A percentile compares a stretch with the other conserved stretches of the same genome.
These are phyloP conservation scores for Pythium sp. DNA, from an alignment of 352 stramenopile genomes.

Conservation along the genomic window DNA sequence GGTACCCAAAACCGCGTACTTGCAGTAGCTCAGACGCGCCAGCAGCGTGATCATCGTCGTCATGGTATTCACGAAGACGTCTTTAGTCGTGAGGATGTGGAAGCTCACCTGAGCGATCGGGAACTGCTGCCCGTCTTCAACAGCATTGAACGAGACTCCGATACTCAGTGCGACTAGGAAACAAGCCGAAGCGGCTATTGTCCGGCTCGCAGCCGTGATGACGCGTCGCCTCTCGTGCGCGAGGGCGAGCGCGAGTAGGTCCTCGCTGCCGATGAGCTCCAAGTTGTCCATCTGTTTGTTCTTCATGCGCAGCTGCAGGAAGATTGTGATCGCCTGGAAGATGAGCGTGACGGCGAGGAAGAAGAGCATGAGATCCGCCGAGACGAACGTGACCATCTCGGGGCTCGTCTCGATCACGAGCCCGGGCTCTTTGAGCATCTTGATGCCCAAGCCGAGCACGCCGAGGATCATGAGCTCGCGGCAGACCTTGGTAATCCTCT, in stretches of 20 bases:
- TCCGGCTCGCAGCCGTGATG: background rate
- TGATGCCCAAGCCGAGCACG: slow-evolving; percentile 49
- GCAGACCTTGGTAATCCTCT: slow-evolving; percentile 67
- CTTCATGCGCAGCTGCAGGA: slow-evolving; percentile 38
- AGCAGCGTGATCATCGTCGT: too few relatives aligned
- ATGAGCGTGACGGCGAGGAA: slow-evolving; percentile 51
- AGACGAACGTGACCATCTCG: slow-evolving; percentile 51
- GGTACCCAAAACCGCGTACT: too few relatives aligned
- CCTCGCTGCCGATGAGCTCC: slow-evolving; percentile 43
- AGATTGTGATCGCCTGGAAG: slow-evolving; percentile 48
- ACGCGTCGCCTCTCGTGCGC: background rate
- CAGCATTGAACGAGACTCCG: too few relatives aligned
- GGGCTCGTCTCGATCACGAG: slow-evolving; percentile 28
- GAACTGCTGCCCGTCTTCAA: too few relatives aligned
- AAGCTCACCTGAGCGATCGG: too few relatives aligned
- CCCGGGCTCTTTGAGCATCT: slow-evolving; percentile 41
- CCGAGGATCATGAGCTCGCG: slow-evolving; percentile 63
- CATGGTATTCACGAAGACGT: too few relatives aligned
- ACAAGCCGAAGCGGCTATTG: too few relatives aligned
- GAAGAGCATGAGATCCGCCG: slow-evolving; percentile 57
- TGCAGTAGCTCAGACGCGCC: too few relatives aligned
- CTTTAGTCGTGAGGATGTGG: too few relatives aligned
- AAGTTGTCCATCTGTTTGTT: slow-evolving; percentile 36
- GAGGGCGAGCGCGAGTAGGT: slow-evolving; percentile 22
- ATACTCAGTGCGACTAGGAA: too few relatives aligned